Evolutionary conservation across 345 rosid species (phyloP).

Genomic region (Gossypium ekmanianum): DNA sequence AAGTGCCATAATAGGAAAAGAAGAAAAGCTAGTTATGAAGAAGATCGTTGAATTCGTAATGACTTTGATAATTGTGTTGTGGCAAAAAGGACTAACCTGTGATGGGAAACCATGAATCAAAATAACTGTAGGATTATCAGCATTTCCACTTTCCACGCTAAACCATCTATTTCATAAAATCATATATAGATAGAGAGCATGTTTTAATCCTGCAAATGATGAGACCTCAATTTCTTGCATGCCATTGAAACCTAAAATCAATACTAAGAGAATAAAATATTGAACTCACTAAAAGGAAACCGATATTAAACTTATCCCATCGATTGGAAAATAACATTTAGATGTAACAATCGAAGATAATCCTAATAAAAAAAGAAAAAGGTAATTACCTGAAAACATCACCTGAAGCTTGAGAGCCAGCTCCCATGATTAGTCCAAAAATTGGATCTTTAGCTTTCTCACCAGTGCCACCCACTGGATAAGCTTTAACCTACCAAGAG

Average conservation of each 20-base stretch:
- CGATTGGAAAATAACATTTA: background rate
- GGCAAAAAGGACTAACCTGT: slow-evolving; percentile 44
- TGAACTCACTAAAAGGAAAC: background rate
- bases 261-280: background rate
- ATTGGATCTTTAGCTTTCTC: slow-evolving; percentile 80
- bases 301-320: slow-evolving; percentile 5
- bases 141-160: slow-evolving; percentile 68
- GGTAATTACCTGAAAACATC: slow-evolving; percentile 64
- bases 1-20: background rate
- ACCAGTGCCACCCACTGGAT: slow-evolving; percentile 61
- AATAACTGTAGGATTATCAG: slow-evolving; percentile 55
- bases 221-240: slow-evolving; percentile 41
- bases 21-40: background rate
- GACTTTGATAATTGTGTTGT: background rate
- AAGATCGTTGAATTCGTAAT: background rate
- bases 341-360: background rate
- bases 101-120: slow-evolving; percentile 92
- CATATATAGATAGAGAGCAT: slow-evolving; percentile 44
- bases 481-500: slow-evolving; percentile 64
- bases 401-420: slow-evolving; percentile 66
- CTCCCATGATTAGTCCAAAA: slow-evolving; percentile 84
- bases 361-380: background rate
- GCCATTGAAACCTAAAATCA: slow-evolving; percentile 19
- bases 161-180: slow-evolving; percentile 89
- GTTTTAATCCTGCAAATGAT: slow-evolving; percentile 57